Evolutionary conservation across 176 grass and related monocot species (phyloP), one percentile per base, ranked within the genome.

Genomic region (Oryza coarctata): DNA sequence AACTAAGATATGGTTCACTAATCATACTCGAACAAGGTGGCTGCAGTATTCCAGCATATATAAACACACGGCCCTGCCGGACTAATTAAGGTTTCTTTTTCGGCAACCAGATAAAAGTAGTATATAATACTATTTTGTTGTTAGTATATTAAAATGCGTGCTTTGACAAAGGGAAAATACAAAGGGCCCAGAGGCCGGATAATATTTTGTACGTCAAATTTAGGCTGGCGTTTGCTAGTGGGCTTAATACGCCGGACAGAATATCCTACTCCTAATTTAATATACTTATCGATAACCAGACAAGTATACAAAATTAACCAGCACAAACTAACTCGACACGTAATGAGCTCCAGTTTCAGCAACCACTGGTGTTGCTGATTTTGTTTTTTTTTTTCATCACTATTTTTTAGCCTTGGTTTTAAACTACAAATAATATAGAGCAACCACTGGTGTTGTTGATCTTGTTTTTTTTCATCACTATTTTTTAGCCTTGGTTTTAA

Each of bases 201-300:
- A 68, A 74, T 33, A 43, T 60, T 63, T 64, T 81, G 55, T 68
- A 14, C 6, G 43, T 49, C 18, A 5, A 31, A 60, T 5, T 25
- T 25, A 60, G n/a, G 84, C 77, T 70, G 80, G 69, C 69, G 43
- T 11, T 73, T 25, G 58, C 12, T 31, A 10, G 34, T 34, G 77
- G 35, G 44, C 77, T 86, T 86, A 81, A 73, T 62, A 80, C 63
- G 9, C 65, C 18, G 68, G 60, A 80, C 27, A 75, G 76, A 86
- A 80, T 80, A 80, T 74, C 41, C 40, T 33, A 26, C 41, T n/a
- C 40, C 8, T 60, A 22, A 55, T 52, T 9, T 55, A n/a, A 55
- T 55, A n/a, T 60, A 23, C 8, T 25, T 20, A 40, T 12, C 9
- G 32, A 25, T 31, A 43, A 70, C 29, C 31, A 43, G 33, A 55